Evolutionary conservation across 2,329 filamentous ascomycete genomes (phyloP), one percentile per base, ranked within the genome.

Genomic region (Ophiobolus disseminans): DNA sequence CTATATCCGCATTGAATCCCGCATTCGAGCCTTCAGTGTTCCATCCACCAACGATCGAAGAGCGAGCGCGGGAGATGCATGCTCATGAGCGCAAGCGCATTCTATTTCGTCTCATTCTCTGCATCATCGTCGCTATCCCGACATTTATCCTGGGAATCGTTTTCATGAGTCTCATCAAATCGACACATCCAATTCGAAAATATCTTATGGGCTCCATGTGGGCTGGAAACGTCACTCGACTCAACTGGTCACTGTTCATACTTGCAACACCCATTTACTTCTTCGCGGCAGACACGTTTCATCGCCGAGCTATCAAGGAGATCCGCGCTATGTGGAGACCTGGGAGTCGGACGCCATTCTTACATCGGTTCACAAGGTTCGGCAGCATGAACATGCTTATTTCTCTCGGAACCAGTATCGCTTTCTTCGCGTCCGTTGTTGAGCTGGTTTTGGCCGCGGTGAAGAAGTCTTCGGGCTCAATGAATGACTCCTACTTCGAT

Each of bases 321-420:
- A 76, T 97, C 10, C 80, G 80, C 52, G 81, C 86, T 0, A 78
- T 96, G 55, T 97, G 92, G 92, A 82, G 88, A 17, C 85, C 78
- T 2, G 83, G 85, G 21, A 96, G 90, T 67, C 84, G 82, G 28
- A 87, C 87, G 1, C 89, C 90, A 0, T 69, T 95, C 3, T 62
- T 89, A 13, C 83, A 87, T 59, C 81, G 92, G 11, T 92, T 97
- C 65, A 91, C 91, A 70, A 86, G 89, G n/a, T 97, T 97, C 65
- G 92, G 92, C 7, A 96, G 91, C 76, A 97, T 97, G 92, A 96
- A 96, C 68, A 88, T 95, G 77, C 82, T 97, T 50, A 92, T 97
- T 74, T 94, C 89, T 6, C 80, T 96, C 2, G 92, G 91, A 5
- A 96, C 92, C 0, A 88, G 85, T 2, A 90, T 97, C 51, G 92